Conservation (phyloP, 2,329 filamentous ascomycete species). For the Fusarium coicis region DNA sequence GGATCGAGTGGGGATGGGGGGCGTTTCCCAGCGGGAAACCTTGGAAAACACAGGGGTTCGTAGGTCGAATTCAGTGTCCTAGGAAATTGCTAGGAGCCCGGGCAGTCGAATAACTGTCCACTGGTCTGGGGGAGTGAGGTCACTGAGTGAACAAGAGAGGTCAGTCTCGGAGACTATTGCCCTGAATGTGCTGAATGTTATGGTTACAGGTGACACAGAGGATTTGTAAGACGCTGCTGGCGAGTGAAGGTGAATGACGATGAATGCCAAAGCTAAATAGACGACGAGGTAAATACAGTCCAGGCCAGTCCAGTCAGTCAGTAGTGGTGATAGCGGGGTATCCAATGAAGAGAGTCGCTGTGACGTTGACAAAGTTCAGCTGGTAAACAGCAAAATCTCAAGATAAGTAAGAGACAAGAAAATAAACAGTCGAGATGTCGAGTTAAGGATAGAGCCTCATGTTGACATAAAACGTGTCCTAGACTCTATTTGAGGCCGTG, state of each 20-base stretch:
- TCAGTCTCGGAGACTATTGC: slow-evolving; percentile 5
- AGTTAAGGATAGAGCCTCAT: slow-evolving; percentile 11
- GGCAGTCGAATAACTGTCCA: not conserved
- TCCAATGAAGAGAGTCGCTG: slow-evolving; percentile 17
- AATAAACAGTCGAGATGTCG: not conserved
- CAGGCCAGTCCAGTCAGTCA: not conserved
- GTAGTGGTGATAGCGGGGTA: slow-evolving; percentile 30
- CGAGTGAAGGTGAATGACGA: slow-evolving; percentile 18
- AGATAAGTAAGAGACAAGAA: not conserved
- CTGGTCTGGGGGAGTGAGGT: slow-evolving; percentile 25
- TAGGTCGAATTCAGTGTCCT: not conserved
- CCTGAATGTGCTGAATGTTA: not conserved
- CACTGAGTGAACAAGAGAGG: slow-evolving; percentile 16
- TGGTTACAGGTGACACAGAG: not conserved
- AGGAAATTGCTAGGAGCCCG: not conserved
- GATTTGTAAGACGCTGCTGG: not conserved
- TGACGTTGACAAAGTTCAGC: slow-evolving; percentile 20
- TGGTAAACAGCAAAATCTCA: not conserved
- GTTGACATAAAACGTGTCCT: not conserved
- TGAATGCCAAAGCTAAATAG: slow-evolving; percentile 4
- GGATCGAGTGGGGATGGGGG: slow-evolving; percentile 33
- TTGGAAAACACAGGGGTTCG: slow-evolving; percentile 31
- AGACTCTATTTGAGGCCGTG: slow-evolving; percentile 3
- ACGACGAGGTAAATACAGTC: slow-evolving; percentile 9
- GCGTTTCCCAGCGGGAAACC: slow-evolving; percentile 38